Conservation (phyloP, 2,329 filamentous ascomycete genomes). For the Scorias spongiosa region DNA sequence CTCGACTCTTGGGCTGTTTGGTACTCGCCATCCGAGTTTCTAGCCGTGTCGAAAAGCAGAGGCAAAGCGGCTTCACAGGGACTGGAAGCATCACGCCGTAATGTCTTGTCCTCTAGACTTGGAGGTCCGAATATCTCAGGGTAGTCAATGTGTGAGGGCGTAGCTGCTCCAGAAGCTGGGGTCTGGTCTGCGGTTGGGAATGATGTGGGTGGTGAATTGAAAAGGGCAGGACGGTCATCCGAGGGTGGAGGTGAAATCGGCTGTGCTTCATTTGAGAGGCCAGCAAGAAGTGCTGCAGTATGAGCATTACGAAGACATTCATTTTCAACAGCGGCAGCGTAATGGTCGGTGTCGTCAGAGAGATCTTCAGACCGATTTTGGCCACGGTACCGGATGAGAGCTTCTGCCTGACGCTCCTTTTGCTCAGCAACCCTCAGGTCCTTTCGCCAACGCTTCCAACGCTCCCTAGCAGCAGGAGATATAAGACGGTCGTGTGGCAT, state of each 20-base stretch:
- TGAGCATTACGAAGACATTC: conserved; percentile 24
- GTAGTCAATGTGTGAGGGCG: background rate
- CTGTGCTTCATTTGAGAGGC: conserved; percentile 21
- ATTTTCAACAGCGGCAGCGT: background rate
- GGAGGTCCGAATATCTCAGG: background rate
- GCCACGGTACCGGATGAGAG: conserved; percentile 5
- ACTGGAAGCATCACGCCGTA: background rate
- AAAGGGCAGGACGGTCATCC: conserved; percentile 4
- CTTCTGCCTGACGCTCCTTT: conserved; percentile 22
- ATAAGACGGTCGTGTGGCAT: conserved; percentile 63
- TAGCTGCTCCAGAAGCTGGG: background rate
- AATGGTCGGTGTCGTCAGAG: background rate
- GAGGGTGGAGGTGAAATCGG: conserved; percentile 19
- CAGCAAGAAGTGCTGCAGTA: conserved; percentile 18
- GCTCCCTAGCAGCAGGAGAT: conserved; percentile 63
- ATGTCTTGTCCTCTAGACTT: background rate
- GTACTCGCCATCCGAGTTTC: background rate
- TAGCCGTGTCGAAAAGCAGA: background rate
- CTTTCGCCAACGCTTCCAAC: conserved; percentile 60
- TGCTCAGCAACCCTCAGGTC: conserved; percentile 52
- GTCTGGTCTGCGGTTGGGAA: background rate
- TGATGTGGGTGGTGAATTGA: background rate
- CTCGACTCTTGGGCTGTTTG: background rate
- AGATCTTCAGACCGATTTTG: conserved; percentile 1
- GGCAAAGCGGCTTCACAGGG: background rate